Conservation (phyloP, 306 rosid genomes). For the Prunus mongolica region DNA sequence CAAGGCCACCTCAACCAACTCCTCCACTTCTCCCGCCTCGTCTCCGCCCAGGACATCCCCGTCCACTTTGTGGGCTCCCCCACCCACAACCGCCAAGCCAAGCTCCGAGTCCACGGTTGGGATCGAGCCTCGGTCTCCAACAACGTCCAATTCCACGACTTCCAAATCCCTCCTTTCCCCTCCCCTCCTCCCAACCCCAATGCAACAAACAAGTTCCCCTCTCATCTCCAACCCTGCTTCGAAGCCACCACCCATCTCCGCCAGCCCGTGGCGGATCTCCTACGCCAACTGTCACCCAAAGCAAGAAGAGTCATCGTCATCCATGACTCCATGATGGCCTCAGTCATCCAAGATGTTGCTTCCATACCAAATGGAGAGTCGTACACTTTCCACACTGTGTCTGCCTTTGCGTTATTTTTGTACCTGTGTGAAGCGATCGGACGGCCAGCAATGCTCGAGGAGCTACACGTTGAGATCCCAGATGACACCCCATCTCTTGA, state of each 20-base stretch:
- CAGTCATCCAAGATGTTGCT: constrained; percentile 39
- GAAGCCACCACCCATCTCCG: constrained; percentile 44
- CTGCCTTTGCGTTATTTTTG: constrained; percentile 49
- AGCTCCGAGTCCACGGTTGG: constrained; percentile 48
- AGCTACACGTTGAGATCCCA: constrained; percentile 6
- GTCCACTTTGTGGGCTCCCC: constrained; percentile 57
- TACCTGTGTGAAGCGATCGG: constrained; percentile 35
- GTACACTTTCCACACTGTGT: constrained; percentile 57
- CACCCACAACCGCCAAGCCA: constrained; percentile 57
- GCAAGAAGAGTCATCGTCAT: constrained; percentile 45
- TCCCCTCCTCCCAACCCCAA: constrained; percentile 56
- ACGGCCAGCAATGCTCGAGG: background rate
- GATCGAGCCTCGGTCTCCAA: constrained; percentile 28
- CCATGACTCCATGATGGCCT: constrained; percentile 63
- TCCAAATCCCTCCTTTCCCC: constrained; percentile 33
- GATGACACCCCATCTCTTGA: constrained; percentile 43
- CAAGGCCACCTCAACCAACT: constrained; percentile 92
- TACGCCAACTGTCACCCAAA: constrained; percentile 37
- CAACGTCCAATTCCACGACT: constrained; percentile 49
- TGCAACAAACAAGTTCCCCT: constrained; percentile 40
- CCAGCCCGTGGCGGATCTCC: constrained; percentile 28
- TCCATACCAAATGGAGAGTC: constrained; percentile 43
- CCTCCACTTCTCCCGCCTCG: constrained; percentile 66
- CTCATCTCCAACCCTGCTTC: constrained; percentile 63
- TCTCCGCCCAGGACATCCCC: constrained; percentile 41